A percentile compares a stretch with the other conserved stretches of the same genome.
phyloP scores from a whole-genome alignment of 1,139 yeast genomes.

The Kazachstania sp. region DNA sequence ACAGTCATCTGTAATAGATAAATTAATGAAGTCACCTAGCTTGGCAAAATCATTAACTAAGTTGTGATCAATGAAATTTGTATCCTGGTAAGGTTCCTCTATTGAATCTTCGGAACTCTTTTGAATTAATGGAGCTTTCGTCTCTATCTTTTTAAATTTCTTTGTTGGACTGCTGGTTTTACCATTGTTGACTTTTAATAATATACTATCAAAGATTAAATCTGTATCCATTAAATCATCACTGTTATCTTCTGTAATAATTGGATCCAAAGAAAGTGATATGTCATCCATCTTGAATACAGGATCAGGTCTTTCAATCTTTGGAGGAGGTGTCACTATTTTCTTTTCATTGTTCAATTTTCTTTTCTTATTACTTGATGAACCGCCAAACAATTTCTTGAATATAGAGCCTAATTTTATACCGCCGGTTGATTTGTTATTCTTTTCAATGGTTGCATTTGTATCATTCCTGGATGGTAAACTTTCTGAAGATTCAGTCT shows the following conservation, averaged over 20 bases:
- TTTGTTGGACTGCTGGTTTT: not conserved
- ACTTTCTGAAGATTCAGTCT: not conserved
- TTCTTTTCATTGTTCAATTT: not conserved
- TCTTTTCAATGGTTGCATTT: not conserved
- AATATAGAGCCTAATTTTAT: not conserved
- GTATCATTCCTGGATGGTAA: not conserved
- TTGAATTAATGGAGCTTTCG: not conserved
- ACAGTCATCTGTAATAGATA: not conserved
- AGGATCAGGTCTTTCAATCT: not conserved
- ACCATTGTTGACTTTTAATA: slow-evolving; percentile 8
- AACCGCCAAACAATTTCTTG: slow-evolving; percentile 1
- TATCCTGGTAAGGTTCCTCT: slow-evolving; percentile 1
- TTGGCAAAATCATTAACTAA: slow-evolving; percentile 5
- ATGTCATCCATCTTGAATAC: not conserved
- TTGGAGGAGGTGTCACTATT: not conserved
- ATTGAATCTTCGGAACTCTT: slow-evolving; percentile 1
- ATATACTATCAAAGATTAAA: slow-evolving; percentile 22
- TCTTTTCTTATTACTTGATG: not conserved
- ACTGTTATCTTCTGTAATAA: slow-evolving; percentile 3
- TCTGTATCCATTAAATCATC: slow-evolving; percentile 23
- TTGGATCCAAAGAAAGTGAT: not conserved
- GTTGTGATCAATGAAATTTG: slow-evolving; percentile 9
- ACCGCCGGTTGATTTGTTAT: not conserved
- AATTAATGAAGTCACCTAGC: slow-evolving; percentile 5
- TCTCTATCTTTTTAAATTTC: not conserved